Evolutionary conservation across 108 stramenopile genomes (phyloP).

Genomic region (Fragilariopsis cylindrus): DNA sequence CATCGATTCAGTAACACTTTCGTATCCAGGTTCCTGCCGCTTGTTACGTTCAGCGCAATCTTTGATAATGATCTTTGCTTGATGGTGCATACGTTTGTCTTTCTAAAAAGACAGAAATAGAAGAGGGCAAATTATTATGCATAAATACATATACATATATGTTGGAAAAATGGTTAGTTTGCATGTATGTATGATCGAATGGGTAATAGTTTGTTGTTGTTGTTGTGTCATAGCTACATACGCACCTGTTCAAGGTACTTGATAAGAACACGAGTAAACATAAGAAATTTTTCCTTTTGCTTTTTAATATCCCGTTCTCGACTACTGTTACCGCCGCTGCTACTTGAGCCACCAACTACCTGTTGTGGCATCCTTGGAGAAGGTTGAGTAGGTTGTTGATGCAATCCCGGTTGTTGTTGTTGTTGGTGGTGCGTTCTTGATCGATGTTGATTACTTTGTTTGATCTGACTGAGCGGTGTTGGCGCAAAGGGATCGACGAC

Average conservation of each 20-base stretch:
- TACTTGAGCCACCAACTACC: slow-evolving; percentile 8
- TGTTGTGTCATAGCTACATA: too few species aligned
- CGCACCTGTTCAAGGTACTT: slow-evolving; percentile 67
- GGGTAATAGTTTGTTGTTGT: too few species aligned
- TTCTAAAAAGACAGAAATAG: slow-evolving; percentile 17
- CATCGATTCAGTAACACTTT: slow-evolving; percentile 67
- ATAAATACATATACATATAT: too few species aligned
- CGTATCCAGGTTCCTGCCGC: slow-evolving; percentile 56
- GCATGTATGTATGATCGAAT: too few species aligned
- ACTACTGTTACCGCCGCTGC: not conserved
- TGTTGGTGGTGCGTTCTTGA: slow-evolving; percentile 16
- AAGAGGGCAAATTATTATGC: too few species aligned
- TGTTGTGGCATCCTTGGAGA: slow-evolving; percentile 5
- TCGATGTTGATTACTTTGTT: slow-evolving; percentile 15
- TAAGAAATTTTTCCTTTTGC: slow-evolving; percentile 79
- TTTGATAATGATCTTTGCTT: slow-evolving; percentile 73
- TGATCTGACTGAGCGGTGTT: slow-evolving; percentile 28
- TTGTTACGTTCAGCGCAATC: slow-evolving; percentile 86
- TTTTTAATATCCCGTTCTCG: slow-evolving; percentile 42
- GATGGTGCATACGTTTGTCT: slow-evolving; percentile 58
- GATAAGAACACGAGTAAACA: slow-evolving; percentile 86
- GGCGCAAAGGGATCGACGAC: slow-evolving; percentile 38
- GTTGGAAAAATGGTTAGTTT: too few species aligned
- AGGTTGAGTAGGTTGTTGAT: not conserved
- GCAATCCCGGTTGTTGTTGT: slow-evolving; percentile 17